These are phyloP conservation scores for Protea cynaroides DNA, from an alignment of 164 flowering plant genomes.

Conservation along the genomic window DNA sequence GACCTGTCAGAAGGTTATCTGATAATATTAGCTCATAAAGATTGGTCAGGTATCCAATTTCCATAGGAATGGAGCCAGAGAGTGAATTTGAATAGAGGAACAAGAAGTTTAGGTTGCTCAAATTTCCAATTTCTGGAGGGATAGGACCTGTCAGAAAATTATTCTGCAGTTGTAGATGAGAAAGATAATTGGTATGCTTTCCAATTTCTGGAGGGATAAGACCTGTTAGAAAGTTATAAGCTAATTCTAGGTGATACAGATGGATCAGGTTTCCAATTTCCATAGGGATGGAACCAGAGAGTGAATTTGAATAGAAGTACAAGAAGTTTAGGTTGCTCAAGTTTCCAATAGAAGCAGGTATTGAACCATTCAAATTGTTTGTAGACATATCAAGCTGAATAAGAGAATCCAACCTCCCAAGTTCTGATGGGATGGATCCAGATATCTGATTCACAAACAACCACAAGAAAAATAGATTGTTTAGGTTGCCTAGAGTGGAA, in stretches of 20 bases:
- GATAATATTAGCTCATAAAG: too few species aligned
- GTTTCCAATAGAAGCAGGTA: not conserved
- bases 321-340: not conserved
- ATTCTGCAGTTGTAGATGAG: not conserved
- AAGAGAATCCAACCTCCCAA: slow-evolving; percentile 2
- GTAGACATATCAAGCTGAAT: not conserved
- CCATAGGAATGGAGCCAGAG: not conserved
- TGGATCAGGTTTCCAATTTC: too few species aligned
- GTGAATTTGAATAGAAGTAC: not conserved
- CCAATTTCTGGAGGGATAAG: not conserved
- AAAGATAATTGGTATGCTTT: not conserved
- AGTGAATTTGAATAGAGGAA: not conserved
- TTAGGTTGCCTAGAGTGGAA: not conserved
- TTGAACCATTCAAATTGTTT: not conserved
- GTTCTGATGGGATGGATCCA: slow-evolving; percentile 12
- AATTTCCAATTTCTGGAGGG: not conserved
- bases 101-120: not conserved
- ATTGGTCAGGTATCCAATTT: too few species aligned
- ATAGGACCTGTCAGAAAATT: not conserved
- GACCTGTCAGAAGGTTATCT: too few species aligned
- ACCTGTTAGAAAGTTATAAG: too few species aligned
- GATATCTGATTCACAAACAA: not conserved
- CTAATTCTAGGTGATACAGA: too few species aligned
- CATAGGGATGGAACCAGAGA: not conserved
- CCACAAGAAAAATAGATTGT: not conserved